Conservation (phyloP, 331 rosid genomes). For the Quercus lobata region DNA sequence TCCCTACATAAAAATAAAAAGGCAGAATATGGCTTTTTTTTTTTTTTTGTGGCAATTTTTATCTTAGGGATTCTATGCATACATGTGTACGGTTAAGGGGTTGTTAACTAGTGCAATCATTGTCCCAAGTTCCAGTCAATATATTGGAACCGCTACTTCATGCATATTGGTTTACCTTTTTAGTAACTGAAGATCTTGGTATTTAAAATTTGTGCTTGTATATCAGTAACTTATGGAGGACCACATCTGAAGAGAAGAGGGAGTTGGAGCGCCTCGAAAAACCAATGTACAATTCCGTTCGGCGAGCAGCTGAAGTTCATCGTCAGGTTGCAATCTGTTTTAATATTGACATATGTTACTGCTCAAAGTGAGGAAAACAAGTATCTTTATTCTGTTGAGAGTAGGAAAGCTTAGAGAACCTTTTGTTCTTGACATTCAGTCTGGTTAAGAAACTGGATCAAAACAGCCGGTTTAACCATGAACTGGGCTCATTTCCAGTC, state of each 20-base stretch:
- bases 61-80: background rate
- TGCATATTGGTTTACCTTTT: constrained; percentile 10
- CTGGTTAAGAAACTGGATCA: background rate
- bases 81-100: background rate
- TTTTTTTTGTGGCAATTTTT: background rate
- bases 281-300: constrained; percentile 88
- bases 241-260: constrained; percentile 96
- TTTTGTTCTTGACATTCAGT: background rate
- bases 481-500: background rate
- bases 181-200: background rate
- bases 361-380: background rate
- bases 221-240: constrained; percentile 87
- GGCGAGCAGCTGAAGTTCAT: constrained; percentile 99
- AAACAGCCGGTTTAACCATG: background rate
- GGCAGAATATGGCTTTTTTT: too few species aligned
- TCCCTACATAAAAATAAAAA: too few species aligned
- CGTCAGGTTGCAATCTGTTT: constrained; percentile 70
- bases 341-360: background rate
- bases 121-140: background rate
- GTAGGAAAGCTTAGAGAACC: background rate
- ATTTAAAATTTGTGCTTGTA: constrained; percentile 13
- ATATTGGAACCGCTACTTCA: background rate
- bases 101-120: background rate
- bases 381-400: background rate
- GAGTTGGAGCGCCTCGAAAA: constrained; percentile 95